Evolutionary conservation across 2,329 filamentous ascomycete genomes (phyloP).

Genomic region (Aspergillus oerlinghausenensis): DNA sequence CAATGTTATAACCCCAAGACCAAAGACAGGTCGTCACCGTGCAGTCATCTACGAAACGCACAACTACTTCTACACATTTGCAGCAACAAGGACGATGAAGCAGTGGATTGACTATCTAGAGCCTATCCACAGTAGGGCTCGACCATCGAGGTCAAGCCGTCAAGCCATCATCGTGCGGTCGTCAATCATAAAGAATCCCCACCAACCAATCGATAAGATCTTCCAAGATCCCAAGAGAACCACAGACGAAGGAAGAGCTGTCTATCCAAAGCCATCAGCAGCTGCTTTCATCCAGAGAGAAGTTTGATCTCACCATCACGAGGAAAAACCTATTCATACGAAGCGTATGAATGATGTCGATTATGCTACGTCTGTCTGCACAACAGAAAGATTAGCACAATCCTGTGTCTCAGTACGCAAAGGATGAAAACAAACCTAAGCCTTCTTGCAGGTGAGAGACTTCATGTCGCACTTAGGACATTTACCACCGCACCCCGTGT

Average conservation of each 20-base stretch:
- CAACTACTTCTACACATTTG: no score
- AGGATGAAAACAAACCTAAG: background rate
- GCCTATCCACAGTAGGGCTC: background rate
- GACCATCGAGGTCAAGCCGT: background rate
- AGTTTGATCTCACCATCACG: background rate
- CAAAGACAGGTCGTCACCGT: no score
- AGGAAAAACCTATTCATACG: background rate
- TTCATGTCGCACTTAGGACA: conserved; percentile 5
- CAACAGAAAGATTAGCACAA: no score
- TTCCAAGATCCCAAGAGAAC: background rate
- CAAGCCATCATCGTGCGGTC: background rate
- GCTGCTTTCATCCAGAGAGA: background rate
- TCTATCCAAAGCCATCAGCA: background rate
- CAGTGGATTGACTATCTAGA: background rate
- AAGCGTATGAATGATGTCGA: background rate
- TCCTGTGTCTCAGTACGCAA: background rate
- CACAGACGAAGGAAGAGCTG: background rate
- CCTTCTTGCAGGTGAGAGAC: background rate
- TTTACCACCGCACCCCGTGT: conserved; percentile 2
- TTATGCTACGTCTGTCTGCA: no score
- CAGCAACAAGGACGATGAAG: background rate
- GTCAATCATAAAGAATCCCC: background rate
- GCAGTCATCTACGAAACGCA: no score
- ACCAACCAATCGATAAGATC: background rate
- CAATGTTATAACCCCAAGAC: no score